Evolutionary conservation across 768 basidiomycete genomes (phyloP), one percentile per base, ranked within the genome.

Genomic region (Tulasnella sp.): DNA sequence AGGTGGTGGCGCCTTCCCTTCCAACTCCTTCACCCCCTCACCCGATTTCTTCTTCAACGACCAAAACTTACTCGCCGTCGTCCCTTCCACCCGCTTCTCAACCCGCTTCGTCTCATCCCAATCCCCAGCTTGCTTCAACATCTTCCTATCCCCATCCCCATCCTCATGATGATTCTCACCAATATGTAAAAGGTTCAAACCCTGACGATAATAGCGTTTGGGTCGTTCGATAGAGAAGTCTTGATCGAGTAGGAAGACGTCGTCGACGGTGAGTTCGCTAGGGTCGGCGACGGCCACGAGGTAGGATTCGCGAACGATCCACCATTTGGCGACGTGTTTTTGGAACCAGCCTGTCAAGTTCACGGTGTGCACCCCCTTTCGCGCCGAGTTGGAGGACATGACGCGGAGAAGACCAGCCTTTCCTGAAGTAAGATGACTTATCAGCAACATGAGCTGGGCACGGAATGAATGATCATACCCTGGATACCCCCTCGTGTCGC

Each of bases 191-290:
- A 93, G 72, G 64, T 83, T 82, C 29, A 97, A 72, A 3, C 90
- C 88, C 66, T 89, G 86, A 15, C 93, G 83, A 67, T 93, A 92
- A 65, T 87, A 86, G 34, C 95, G 79, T 67, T 81, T 85, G 1
- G 95, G 95, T n/a, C 89, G 81, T 67, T 92, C 83, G 56, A 98
- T 91, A 53, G 77, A 76, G 68, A 99, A 98, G 67, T 92, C 86
- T 0, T 80, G 73, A 69, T 98, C 95, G 53, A 98, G 74, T 42
- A 97, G 76, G 72, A 99, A 95, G 11, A 97, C 93, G 61, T 98
- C 95, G 82, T 86, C 90, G 41, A 96, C 73, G n/a, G 73, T 75
- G n/a, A 90, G 89, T 73, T 89, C 85, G 61, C 89, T 92, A 11
- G 88, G 86, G 66, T 96, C 91, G 62, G 87, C 81, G 23, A 91